These are phyloP conservation scores for Ramichloridium luteum DNA, from an alignment of 2,329 filamentous ascomycete species.

Conservation along the genomic window DNA sequence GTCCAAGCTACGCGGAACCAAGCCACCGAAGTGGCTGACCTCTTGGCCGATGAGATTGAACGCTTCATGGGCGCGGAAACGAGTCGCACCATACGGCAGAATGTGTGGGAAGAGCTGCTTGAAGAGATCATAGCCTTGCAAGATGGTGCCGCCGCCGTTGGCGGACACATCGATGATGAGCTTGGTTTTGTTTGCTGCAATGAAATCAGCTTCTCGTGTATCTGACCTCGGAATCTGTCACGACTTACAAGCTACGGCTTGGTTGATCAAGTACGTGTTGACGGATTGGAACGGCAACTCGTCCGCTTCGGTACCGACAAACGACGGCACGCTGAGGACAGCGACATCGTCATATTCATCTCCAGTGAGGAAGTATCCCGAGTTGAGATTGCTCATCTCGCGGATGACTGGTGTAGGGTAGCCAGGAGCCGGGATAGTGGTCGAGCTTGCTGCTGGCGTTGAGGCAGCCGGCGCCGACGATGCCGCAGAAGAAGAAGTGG, in stretches of 20 bases:
- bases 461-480: constrained; percentile 5
- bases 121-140: constrained; percentile 51
- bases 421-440: constrained; percentile 27
- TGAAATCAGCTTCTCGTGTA: background rate
- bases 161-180: constrained; percentile 47
- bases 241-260: constrained; percentile 25
- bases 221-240: background rate
- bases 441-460: constrained; percentile 8
- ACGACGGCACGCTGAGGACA: constrained; percentile 33
- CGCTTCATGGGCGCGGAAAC: constrained; percentile 39
- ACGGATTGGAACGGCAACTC: constrained; percentile 30
- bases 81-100: constrained; percentile 38
- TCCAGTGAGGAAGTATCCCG: constrained; percentile 35
- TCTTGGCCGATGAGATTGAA: constrained; percentile 34
- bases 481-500: constrained; percentile 2
- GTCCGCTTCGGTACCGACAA: constrained; percentile 24
- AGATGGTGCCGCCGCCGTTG: constrained; percentile 48
- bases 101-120: constrained; percentile 43
- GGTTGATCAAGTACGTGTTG: constrained; percentile 30
- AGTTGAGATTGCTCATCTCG: constrained; percentile 31
- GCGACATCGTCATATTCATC: constrained; percentile 35
- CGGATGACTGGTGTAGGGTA: constrained; percentile 32
- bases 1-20: constrained; percentile 21
- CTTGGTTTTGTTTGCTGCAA: constrained; percentile 41
- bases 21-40: constrained; percentile 25